phyloP scores from a whole-genome alignment of 306 rosid genomes.

The Pyrus betulifolia region DNA sequence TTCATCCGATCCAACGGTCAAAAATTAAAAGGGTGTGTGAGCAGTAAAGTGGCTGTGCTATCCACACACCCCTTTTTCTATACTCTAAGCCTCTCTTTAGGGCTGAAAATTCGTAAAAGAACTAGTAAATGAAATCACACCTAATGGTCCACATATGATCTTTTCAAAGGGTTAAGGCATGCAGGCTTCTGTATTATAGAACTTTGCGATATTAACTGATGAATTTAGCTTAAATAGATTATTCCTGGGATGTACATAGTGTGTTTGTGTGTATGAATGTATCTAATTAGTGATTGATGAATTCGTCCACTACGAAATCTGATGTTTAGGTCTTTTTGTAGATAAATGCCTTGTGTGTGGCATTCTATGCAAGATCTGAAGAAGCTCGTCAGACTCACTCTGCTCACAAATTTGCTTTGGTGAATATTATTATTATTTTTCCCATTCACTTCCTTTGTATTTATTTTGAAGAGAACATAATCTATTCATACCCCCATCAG shows the following conservation, averaged over 20 bases:
- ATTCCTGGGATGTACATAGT: not conserved
- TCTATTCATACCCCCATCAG: not conserved
- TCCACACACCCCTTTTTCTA: not conserved
- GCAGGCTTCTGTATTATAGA: not conserved
- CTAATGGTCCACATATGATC: not conserved
- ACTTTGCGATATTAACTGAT: not conserved
- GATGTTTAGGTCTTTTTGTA: constrained; percentile 33
- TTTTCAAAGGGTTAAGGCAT: not conserved
- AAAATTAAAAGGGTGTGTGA: no score
- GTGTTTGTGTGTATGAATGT: not conserved
- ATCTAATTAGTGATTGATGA: not conserved
- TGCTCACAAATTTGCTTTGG: constrained; percentile 84
- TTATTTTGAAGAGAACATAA: not conserved
- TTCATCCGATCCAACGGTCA: no score
- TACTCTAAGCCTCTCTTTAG: not conserved
- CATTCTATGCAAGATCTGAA: constrained; percentile 90
- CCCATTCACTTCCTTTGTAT: not conserved
- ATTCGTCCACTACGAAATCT: constrained; percentile 3
- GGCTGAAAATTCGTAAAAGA: not conserved
- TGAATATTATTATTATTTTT: constrained; percentile 13
- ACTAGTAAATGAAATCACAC: not conserved
- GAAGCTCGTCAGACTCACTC: constrained; percentile 90
- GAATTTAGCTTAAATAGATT: not conserved
- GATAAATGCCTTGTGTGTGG: constrained; percentile 93
- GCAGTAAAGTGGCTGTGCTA: no score